These are phyloP conservation scores for Pythium grandisporangium DNA, from an alignment of 352 stramenopile species.

Conservation along the genomic window DNA sequence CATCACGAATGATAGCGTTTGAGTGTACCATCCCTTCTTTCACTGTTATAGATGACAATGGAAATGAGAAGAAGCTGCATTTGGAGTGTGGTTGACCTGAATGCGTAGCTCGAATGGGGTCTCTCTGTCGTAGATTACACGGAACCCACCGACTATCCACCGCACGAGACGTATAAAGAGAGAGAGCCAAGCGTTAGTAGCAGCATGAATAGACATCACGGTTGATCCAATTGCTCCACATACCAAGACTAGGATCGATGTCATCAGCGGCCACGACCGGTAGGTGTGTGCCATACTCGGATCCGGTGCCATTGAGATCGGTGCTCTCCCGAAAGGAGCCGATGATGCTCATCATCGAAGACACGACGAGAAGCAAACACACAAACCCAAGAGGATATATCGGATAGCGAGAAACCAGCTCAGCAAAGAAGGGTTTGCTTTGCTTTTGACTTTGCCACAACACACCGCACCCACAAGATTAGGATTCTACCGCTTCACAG, in stretches of 20 bases:
- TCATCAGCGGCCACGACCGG: constrained; percentile 45
- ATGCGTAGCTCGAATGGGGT: constrained; percentile 88
- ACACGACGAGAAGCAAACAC: no score
- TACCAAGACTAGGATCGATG: constrained; percentile 75
- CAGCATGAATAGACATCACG: no score
- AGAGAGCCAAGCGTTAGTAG: neutral
- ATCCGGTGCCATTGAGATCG: constrained; percentile 21
- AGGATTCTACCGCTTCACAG: no score
- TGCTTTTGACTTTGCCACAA: no score
- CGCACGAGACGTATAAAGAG: neutral
- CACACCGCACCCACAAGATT: no score
- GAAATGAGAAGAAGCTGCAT: no score
- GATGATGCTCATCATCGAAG: constrained; percentile 9
- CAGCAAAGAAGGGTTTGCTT: no score
- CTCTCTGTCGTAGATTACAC: constrained; percentile 88
- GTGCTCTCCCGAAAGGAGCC: constrained; percentile 10
- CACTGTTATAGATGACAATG: no score
- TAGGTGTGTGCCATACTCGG: constrained; percentile 19
- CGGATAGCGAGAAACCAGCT: no score
- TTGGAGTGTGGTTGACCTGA: constrained; percentile 29
- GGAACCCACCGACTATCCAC: constrained; percentile 62
- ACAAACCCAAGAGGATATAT: no score
- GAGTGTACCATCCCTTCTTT: no score
- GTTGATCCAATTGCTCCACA: neutral
- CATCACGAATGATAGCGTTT: no score